Conservation (phyloP, 495 filamentous ascomycete species). For the Podospora conica region DNA sequence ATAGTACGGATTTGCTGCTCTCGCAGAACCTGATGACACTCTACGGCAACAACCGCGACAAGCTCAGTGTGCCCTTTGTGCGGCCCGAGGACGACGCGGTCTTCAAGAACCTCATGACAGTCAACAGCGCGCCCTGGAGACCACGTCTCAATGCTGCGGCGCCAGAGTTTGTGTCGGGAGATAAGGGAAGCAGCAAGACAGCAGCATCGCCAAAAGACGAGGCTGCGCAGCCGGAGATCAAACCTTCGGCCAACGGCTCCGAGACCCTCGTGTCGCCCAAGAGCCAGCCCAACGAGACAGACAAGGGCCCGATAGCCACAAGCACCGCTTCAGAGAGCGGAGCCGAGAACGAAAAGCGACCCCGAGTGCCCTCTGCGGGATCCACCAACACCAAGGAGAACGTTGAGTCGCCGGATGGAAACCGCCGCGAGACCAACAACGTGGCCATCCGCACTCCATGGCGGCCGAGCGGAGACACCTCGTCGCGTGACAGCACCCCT, state of each 20-base stretch:
- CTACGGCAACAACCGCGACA: slow-evolving; percentile 79
- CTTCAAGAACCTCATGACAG: slow-evolving; percentile 70
- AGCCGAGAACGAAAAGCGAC: slow-evolving; percentile 32
- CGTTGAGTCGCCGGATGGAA: slow-evolving; percentile 27
- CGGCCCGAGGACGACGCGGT: slow-evolving; percentile 80
- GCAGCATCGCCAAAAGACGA: slow-evolving; percentile 19
- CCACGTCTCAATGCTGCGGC: slow-evolving; percentile 46
- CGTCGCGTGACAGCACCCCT: slow-evolving; percentile 13
- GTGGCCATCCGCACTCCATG: slow-evolving; percentile 60
- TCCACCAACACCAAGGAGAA: slow-evolving; percentile 26
- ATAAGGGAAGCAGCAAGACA: slow-evolving; percentile 26
- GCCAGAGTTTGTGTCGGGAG: slow-evolving; percentile 40
- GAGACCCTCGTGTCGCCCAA: slow-evolving; percentile 23
- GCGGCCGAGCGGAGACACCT: slow-evolving; percentile 53
- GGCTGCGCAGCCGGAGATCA: slow-evolving; percentile 7
- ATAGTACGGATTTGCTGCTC: slow-evolving; percentile 87
- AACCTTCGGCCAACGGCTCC: slow-evolving; percentile 14
- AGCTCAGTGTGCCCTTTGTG: slow-evolving; percentile 86
- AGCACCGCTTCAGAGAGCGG: slow-evolving; percentile 37
- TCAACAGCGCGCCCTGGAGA: slow-evolving; percentile 43
- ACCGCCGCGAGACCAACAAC: slow-evolving; percentile 43
- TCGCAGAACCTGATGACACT: slow-evolving; percentile 83
- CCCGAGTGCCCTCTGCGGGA: slow-evolving; percentile 18
- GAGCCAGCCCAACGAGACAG: slow-evolving; percentile 28
- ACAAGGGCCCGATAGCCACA: slow-evolving; percentile 27